A percentile compares a stretch with the other conserved stretches of the same genome.
Conservation (phyloP, 31 red algal species). For the Asparagopsis taxiformis region DNA sequence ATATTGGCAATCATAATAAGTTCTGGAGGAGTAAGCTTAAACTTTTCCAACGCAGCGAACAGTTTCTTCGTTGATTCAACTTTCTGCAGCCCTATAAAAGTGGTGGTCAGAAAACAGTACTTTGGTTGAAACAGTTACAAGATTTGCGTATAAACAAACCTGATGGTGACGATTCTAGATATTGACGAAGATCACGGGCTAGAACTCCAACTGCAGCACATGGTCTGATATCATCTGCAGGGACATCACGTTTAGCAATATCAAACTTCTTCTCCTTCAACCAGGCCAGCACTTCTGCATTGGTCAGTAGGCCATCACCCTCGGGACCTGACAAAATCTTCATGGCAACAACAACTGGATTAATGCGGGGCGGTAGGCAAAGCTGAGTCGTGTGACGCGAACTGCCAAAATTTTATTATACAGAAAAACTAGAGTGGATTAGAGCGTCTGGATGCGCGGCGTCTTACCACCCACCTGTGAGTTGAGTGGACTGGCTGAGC, state of each 20-base stretch:
- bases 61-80: conserved; percentile 20
- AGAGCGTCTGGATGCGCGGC: conserved; percentile 27
- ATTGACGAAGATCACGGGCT: conserved; percentile 26
- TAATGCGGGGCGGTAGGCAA: not conserved
- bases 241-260: conserved; percentile 10
- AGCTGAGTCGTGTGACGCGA: not conserved
- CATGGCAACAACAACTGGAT: no score
- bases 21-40: conserved; percentile 28
- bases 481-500: conserved; percentile 46
- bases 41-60: conserved; percentile 25
- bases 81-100: not conserved
- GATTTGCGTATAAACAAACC: no score
- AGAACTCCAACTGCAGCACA: conserved; percentile 9
- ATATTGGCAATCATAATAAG: conserved; percentile 63
- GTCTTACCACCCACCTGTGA: conserved; percentile 12
- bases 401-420: not conserved
- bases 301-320: conserved; percentile 47
- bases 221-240: conserved; percentile 16
- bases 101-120: not conserved
- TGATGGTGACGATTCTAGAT: conserved; percentile 44
- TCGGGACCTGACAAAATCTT: conserved; percentile 51
- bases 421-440: not conserved
- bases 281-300: conserved; percentile 46
- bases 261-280: conserved; percentile 61
- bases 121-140: no score